Evolutionary conservation across 345 rosid genomes (phyloP), one percentile per base, ranked within the genome.

Genomic region (Citrus sinensis): DNA sequence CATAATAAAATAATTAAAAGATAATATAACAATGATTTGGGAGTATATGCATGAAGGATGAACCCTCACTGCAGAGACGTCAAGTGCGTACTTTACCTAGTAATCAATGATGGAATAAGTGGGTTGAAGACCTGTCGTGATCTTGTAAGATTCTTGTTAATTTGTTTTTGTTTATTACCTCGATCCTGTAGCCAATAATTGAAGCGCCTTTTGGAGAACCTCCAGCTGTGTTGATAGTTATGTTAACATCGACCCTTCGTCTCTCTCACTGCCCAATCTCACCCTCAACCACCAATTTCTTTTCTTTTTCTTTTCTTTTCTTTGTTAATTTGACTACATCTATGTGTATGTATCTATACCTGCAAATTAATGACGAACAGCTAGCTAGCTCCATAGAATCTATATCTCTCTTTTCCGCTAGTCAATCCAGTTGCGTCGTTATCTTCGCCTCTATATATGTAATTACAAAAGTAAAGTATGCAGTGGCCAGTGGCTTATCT

Each of bases 121-220:
- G 61, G 62, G 60, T 62, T 76, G 58, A 76, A 61, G 88, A 79
- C 77, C 68, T 74, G 83, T 83, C 80, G 51, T 35, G 75, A 72
- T 81, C 73, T 65, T 3, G 70, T 27, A 55, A 61, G 79, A 75
- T 77, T 79, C 81, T 42, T 65, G 37, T 17, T 54, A 54, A 54
- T 46, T 46, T 46, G 16, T 46, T 46, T 46, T 46, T 46, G 51
- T 11, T 46, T 13, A 54, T 71, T 74, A 63, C 82, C 79, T 65
- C 54, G 70, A 56, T 40, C 32, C 22, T 51, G 16, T 55, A 62
- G 20, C 55, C 86, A 84, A 89, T 89, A 83, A 89, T 89, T 86
- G 82, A 76, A 59, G 40, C n/a, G 32, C 88, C 88, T 86, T 89
- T 87, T 51, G 40, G 66, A 82, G 89, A 86, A 84, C 62, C 82